These are phyloP conservation scores for Fusarium mundagurra DNA, from an alignment of 2,329 filamentous ascomycete genomes.

Conservation along the genomic window DNA sequence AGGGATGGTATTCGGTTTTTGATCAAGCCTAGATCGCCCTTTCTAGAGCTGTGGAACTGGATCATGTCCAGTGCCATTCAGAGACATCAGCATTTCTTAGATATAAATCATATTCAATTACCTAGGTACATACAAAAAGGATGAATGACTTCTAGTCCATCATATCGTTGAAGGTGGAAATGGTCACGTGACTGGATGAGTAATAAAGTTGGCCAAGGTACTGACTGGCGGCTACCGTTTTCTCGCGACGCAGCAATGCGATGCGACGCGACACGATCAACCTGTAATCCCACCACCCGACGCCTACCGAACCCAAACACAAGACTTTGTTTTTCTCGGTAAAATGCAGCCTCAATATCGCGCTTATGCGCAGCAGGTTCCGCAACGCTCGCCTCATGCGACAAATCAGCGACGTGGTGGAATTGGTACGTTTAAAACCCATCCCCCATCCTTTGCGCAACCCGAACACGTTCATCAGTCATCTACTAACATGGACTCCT, in stretches of 20 bases:
- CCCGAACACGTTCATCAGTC: background rate
- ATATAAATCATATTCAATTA: background rate
- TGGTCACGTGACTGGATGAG: slow-evolving; percentile 35
- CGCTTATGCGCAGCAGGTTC: slow-evolving; percentile 60
- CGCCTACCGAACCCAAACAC: slow-evolving; percentile 15
- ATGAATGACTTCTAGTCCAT: background rate
- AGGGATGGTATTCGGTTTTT: background rate
- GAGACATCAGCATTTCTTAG: slow-evolving; percentile 5
- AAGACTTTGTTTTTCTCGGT: slow-evolving; percentile 3
- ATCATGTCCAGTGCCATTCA: background rate
- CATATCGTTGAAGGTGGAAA: background rate
- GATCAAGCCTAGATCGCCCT: background rate
- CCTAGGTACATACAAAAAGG: background rate
- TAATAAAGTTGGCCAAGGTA: background rate
- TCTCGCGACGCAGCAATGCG: slow-evolving; percentile 22
- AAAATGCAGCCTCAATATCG: slow-evolving; percentile 65
- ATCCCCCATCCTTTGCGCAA: background rate
- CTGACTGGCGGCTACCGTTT: slow-evolving; percentile 14
- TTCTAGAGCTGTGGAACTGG: background rate
- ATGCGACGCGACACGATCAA: slow-evolving; percentile 44
- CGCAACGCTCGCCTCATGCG: slow-evolving; percentile 60
- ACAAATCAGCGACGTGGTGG: slow-evolving; percentile 61
- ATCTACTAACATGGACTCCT: slow-evolving; percentile 17
- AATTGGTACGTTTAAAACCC: slow-evolving; percentile 56
- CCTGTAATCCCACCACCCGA: slow-evolving; percentile 21